A percentile compares a stretch with the other conserved stretches of the same genome.
phyloP scores from a whole-genome alignment of 2,329 filamentous ascomycete genomes.

The Diaporthe destruens region DNA sequence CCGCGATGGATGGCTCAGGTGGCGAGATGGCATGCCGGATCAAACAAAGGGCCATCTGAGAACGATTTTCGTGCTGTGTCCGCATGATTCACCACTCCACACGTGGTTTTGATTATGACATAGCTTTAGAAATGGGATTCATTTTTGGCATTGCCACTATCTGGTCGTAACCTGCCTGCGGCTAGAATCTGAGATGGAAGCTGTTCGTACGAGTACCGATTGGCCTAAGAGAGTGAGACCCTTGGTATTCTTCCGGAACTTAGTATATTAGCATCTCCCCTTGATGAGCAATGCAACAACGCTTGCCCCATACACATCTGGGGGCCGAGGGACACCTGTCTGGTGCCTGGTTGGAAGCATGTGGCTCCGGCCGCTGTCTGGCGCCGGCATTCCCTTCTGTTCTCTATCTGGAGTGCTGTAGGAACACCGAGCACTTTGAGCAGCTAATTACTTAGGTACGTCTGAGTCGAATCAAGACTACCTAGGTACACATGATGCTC shows the following conservation, averaged over 20 bases:
- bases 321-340: background rate
- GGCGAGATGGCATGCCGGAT: background rate
- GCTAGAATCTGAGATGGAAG: background rate
- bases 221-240: background rate
- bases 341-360: no score
- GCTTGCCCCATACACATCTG: background rate
- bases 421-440: background rate
- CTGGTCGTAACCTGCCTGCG: background rate
- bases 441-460: background rate
- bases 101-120: background rate
- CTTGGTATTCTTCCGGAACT: background rate
- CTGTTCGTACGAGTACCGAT: background rate
- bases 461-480: no score
- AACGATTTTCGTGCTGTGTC: background rate
- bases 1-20: no score
- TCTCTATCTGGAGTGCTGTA: background rate
- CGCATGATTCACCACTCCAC: background rate
- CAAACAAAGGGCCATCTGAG: background rate
- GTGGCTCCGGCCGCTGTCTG: background rate
- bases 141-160: background rate
- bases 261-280: background rate
- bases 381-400: background rate
- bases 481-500: no score
- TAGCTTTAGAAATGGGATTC: fast-evolving
- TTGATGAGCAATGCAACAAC: background rate